Evolutionary conservation across 495 filamentous ascomycete genomes (phyloP).

Genomic region (Aspergillus panamensis): DNA sequence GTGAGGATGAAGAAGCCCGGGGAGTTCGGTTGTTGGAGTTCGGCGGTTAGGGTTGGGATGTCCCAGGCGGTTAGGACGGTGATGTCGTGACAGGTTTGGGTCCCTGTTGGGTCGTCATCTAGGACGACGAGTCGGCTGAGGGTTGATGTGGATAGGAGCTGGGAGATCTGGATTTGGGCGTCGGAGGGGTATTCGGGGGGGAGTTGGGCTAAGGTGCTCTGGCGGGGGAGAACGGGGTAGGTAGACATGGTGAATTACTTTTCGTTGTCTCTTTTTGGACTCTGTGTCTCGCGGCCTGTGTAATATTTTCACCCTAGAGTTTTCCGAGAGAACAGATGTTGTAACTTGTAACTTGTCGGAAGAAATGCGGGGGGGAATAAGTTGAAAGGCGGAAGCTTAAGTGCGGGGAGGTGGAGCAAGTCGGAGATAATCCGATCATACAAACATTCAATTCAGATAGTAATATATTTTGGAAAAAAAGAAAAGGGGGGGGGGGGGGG

Average conservation of each 20-base stretch:
- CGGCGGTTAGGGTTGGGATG: conserved; percentile 35
- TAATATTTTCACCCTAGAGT: background rate
- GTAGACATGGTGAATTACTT: conserved; percentile 20
- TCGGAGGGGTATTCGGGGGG: conserved; percentile 33
- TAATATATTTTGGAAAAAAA: conserved; percentile 2
- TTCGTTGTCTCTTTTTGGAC: background rate
- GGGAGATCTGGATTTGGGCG: conserved; percentile 35
- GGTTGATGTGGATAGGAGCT: conserved; percentile 29
- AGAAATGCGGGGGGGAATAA: background rate
- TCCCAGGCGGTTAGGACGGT: conserved; percentile 55
- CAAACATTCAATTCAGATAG: background rate
- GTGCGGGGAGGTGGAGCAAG: background rate
- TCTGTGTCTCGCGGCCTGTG: background rate
- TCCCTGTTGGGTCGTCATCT: conserved; percentile 56
- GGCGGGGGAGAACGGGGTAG: conserved; percentile 29
- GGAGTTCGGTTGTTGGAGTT: conserved; percentile 32
- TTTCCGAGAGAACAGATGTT: background rate
- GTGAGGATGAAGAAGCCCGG: conserved; percentile 55
- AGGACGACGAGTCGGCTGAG: conserved; percentile 47
- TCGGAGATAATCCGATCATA: conserved; percentile 14
- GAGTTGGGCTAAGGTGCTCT: conserved; percentile 31
- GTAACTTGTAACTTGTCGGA: background rate
- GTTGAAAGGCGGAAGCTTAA: too few relatives aligned
- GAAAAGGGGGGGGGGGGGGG: too few relatives aligned
- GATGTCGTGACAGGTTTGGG: conserved; percentile 56